phyloP scores from a whole-genome alignment of 169 alveolate species.

The Cryptosporidium sp. region DNA sequence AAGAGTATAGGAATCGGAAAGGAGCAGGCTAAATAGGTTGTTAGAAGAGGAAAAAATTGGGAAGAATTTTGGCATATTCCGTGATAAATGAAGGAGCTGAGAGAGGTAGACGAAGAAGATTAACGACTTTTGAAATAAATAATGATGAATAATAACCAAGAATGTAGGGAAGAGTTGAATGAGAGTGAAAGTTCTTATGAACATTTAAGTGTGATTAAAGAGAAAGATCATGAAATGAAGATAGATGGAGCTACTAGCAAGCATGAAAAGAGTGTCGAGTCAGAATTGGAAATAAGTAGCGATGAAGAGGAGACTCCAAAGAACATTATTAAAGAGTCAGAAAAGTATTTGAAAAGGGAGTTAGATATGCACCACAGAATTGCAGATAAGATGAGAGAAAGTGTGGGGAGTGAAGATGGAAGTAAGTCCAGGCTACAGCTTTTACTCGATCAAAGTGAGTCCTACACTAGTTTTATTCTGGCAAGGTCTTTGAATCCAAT shows the following conservation, averaged over 20 bases:
- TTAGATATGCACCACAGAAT: constrained; percentile 29
- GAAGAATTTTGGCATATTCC: neutral
- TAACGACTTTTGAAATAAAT: neutral
- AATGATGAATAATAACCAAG: neutral
- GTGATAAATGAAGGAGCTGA: neutral
- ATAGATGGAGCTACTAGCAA: neutral
- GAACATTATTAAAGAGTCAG: constrained; percentile 17
- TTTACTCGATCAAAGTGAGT: constrained; percentile 56
- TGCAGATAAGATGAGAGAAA: constrained; percentile 28
- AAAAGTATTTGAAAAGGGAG: constrained; percentile 32
- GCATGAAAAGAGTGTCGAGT: neutral
- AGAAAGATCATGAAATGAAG: neutral
- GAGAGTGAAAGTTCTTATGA: neutral
- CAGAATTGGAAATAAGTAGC: constrained; percentile 15
- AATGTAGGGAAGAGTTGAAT: constrained; percentile 3
- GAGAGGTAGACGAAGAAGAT: neutral
- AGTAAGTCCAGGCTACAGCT: constrained; percentile 19
- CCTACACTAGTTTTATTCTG: constrained; percentile 54
- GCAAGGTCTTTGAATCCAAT: constrained; percentile 60
- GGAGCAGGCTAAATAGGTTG: neutral
- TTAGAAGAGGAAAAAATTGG: neutral
- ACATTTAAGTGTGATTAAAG: neutral
- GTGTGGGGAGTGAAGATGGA: neutral
- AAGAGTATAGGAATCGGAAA: neutral
- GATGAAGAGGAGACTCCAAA: constrained; percentile 25